Percentiles rank a stretch among this genome's conserved stretches.
These are phyloP conservation scores for Trebouxia gelatinosa DNA, from an alignment of 163 green algal genomes.

Conservation along the genomic window DNA sequence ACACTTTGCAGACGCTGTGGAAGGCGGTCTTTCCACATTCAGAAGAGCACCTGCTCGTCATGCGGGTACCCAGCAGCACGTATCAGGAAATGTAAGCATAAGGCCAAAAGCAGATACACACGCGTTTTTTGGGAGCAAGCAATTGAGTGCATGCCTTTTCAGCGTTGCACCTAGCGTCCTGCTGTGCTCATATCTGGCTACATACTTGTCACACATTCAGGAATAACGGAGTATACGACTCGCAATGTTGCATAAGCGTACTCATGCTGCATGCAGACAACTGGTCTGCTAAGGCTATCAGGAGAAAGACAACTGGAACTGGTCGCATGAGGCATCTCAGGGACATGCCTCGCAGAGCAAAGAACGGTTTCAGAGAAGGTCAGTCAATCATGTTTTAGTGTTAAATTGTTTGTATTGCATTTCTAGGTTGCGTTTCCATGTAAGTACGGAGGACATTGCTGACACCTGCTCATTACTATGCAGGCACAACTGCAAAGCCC, in stretches of 20 bases:
- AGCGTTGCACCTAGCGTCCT: too few species aligned
- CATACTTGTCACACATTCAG: too few species aligned
- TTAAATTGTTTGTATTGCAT: background rate
- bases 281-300: conserved; percentile 98
- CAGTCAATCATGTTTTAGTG: conserved; percentile 24
- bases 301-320: conserved; percentile 96
- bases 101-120: too few species aligned
- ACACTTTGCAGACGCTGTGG: conserved; percentile 96
- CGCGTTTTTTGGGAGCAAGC: too few species aligned
- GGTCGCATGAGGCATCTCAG: conserved; percentile 95
- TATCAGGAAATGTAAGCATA: conserved; percentile 94
- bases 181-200: too few species aligned
- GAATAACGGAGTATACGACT: too few species aligned
- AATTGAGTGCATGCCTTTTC: too few species aligned
- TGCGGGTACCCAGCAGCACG: conserved; percentile 95
- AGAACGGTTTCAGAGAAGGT: conserved; percentile 96
- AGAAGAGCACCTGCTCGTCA: conserved; percentile 93
- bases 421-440: background rate
- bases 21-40: conserved; percentile 93
- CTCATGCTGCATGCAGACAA: conserved; percentile 72
- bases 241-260: too few species aligned
- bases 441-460: background rate
- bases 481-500: conserved; percentile 22
- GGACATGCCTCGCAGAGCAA: conserved; percentile 85
- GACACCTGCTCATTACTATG: background rate